Base-by-base conservation (phyloP, 352 stramenopile genomes). In the Phytophthora ohioensis region DNA sequence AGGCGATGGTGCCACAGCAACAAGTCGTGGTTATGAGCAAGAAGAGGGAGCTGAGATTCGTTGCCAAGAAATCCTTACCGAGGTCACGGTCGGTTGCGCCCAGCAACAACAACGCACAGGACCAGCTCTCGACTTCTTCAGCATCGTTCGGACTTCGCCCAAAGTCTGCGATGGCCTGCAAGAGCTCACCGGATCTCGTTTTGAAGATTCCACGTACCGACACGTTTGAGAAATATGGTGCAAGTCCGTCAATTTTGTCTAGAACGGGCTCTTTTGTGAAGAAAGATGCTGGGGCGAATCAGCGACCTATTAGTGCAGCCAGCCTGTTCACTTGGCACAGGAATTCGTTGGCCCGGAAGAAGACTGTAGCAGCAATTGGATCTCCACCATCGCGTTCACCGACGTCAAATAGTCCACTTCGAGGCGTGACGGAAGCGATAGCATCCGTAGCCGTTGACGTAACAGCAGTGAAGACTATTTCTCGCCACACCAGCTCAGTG, bases 161-260 rank as follows among this genome's bases (percentile, higher is more conserved):
- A 42, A 80, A 82, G 51, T 88, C 82, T 47, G 82, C 80, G 27
- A 67, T 72, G 54, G 62, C 82, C 5, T 88, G 75, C 66, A 86
- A 67, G 49, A 89, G 76, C 69, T 78, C 79, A 12, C 56, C 76
- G 1, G 71, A 78, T 4, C 47, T 87, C 17, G 63, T 81, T 5
- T 67, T 62, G 2, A 69, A 57, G 17, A 64, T 47, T 13, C 36
- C 60, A 6, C 15, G 27, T 27, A n/a, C 12, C 8, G 54, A 57
- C 0, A 48, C 48, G 2, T 3, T 55, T 12, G 63, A 59, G 34
- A 57, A 12, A 31, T 46, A 5, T 31, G 43, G 21, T 12, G 6
- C 27, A 9, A 57, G 10, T 17, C 39, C 38, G 5, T 41, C 31
- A 5, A 11, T 63, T 7, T 15, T 15, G 52, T 47, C 51, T 51